phyloP scores from a whole-genome alignment of 345 rosid genomes.

The Iberis pinnata region DNA sequence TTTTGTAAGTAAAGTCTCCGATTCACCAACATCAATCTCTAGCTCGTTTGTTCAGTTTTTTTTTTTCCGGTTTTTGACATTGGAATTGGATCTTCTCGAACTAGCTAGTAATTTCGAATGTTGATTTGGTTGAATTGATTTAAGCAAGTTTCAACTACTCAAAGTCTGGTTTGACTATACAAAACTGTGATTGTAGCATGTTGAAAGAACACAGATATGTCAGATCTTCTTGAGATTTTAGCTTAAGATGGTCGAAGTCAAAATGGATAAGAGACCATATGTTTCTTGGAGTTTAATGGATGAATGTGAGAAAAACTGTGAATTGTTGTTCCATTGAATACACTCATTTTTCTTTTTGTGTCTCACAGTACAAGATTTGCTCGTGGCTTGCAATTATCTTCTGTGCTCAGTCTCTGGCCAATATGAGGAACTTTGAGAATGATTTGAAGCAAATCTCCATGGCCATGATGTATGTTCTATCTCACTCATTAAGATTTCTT shows the following conservation, averaged over 20 bases:
- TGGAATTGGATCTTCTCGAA: neutral
- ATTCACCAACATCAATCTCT: neutral
- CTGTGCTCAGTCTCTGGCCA: constrained; percentile 85
- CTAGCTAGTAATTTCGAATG: neutral
- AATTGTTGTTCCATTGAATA: neutral
- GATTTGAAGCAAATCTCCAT: constrained; percentile 97
- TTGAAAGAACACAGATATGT: too few relatives aligned
- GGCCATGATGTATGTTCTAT: constrained; percentile 75
- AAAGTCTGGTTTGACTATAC: neutral
- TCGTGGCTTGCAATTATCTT: constrained; percentile 95
- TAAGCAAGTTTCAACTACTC: too few relatives aligned
- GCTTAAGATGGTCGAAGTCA: neutral
- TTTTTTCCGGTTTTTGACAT: neutral
- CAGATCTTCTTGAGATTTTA: constrained; percentile 5
- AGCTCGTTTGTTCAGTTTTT: constrained; percentile 3
- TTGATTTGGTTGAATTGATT: too few relatives aligned
- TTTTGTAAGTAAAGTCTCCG: constrained; percentile 2
- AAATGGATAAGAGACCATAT: neutral
- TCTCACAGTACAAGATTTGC: constrained; percentile 84
- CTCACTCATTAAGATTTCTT: neutral
- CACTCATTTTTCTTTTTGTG: neutral
- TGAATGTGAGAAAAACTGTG: neutral
- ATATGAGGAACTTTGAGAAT: constrained; percentile 79
- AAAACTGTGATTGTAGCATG: neutral
- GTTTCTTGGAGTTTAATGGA: neutral